Base-by-base conservation (phyloP, 2,329 filamentous ascomycete genomes). In the Microsporum canis region DNA sequence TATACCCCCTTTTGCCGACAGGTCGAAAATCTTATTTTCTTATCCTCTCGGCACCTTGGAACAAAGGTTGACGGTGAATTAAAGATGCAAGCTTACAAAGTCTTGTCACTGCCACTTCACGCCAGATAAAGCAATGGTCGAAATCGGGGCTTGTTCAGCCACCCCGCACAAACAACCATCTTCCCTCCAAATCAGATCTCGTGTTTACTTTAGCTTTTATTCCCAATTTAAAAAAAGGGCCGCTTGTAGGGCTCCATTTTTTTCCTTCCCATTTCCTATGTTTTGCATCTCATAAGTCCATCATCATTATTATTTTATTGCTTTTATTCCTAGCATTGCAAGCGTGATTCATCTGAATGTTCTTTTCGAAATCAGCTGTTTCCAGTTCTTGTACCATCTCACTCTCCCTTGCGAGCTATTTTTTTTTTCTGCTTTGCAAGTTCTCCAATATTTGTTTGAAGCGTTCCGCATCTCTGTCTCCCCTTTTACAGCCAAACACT, bases 321-420 rank as follows among this genome's bases (percentile, higher is more conserved):
- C 68, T 66, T 63, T 62, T 64, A 69, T 72, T 69, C 68, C 70
- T 76, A 73, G 74, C 74, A 76, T 76, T 76, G 73, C 74, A 74
- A 76, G 74, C 74, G 74, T 71, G 71, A 75, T 72, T 72, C 72
- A 71, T 75, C 65, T 58, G 56, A 58, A 39, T 41, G 39, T 66
- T 62, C 62, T 62, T 61, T 60, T 62, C 45, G 33, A 59, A 60
- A 56, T 56, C 53, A 56, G 53, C 53, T 56, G 53, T 56, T 38
- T 56, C 53, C 53, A 33, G 53, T 38, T 38, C 53, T 51, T 56
- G 53, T 56, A 56, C 34, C 53, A 56, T 56, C 47, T 51, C 59
- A 49, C 69, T 66, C 66, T 66, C 65, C 63, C 64, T 65, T 64
- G 60, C 63, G 62, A 58, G 41, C n/a, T 60, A 60, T 62, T 63